A percentile compares a stretch with the other conserved stretches of the same genome.
phyloP scores from a whole-genome alignment of 2,329 filamentous ascomycete species.

The Exophiala phaeomuriformis region DNA sequence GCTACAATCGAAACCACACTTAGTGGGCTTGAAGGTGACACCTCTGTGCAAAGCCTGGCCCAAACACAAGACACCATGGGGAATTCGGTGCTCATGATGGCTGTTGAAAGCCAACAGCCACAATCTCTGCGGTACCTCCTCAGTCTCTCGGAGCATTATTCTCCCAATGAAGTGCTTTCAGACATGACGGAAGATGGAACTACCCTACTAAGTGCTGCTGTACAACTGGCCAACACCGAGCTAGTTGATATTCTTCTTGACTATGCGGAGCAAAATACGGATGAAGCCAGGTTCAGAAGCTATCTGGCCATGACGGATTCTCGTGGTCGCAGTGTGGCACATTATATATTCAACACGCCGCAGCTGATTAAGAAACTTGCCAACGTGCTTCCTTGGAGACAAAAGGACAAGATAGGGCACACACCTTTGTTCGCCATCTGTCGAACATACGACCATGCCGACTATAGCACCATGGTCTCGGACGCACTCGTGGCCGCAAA shows the following conservation, averaged over 20 bases:
- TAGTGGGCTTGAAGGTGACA: conserved; percentile 74
- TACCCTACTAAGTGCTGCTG: conserved; percentile 79
- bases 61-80: conserved; percentile 57
- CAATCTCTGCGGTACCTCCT: conserved; percentile 73
- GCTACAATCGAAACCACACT: conserved; percentile 67
- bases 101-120: conserved; percentile 63
- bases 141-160: conserved; percentile 67
- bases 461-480: conserved; percentile 83
- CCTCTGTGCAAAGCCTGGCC: conserved; percentile 62
- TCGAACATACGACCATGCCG: conserved; percentile 84
- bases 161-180: conserved; percentile 61
- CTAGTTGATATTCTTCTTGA: conserved; percentile 69
- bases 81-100: conserved; percentile 85
- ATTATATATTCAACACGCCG: conserved; percentile 91
- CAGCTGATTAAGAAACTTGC: conserved; percentile 71
- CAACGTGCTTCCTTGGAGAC: conserved; percentile 72
- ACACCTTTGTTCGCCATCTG: conserved; percentile 95
- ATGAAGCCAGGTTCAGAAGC: conserved; percentile 49
- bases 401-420: conserved; percentile 92
- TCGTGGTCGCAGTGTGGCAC: conserved; percentile 82
- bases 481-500: conserved; percentile 69
- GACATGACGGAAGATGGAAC: conserved; percentile 87
- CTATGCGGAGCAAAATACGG: conserved; percentile 55
- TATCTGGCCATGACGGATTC: conserved; percentile 74
- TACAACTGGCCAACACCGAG: conserved; percentile 71